Base-by-base conservation (phyloP, 2,329 filamentous ascomycete species). In the Epichloe scottii region DNA sequence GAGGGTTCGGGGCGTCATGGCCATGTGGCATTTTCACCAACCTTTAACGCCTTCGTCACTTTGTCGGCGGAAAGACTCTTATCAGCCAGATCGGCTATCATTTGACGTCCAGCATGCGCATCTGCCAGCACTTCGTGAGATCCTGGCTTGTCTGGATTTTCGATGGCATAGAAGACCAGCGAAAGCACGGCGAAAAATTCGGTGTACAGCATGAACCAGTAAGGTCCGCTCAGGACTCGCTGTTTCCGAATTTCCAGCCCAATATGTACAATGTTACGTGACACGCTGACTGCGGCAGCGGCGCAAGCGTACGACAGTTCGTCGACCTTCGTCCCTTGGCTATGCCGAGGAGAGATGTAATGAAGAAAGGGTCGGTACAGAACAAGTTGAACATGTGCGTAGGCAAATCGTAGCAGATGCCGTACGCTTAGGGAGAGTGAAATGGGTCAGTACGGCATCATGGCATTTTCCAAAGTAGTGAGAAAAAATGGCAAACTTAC, bases 21-120 rank as follows among this genome's bases (percentile, higher is more conserved):
- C 7, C 5, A 33, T 15, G 17, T 34, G 8, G 5, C 15, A 10
- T 5, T 34, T 41, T 4, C 14, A 69, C 80, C 66, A 74, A 91
- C 88, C 63, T 82, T 79, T 30, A 98, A 74, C 40, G 87, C 85
- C 44, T 75, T 76, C 1, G 87, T 88, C 60, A 94, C 93, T 54
- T 88, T 77, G 63, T 96, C 89, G 3, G 93, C 93, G 37, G 90
- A 89, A 74, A 94, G 77, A 62, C 89, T 96, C 60, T 85, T 84
- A 59, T 86, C 82, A 3, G 89, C 85, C 52, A 97, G 75, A 15
- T 81, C 82, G 48, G 82, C 80, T 54, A 97, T 78, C 55, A 90
- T 87, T 56, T 91, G 84, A 61, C 87, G 87, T 17, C 91, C 93
- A 55, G 89, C 85, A 54, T 82, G 77, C 0, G 90, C 91, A 68